Base-by-base conservation (phyloP, 331 rosid species). In the Rosa hybrid region DNA sequence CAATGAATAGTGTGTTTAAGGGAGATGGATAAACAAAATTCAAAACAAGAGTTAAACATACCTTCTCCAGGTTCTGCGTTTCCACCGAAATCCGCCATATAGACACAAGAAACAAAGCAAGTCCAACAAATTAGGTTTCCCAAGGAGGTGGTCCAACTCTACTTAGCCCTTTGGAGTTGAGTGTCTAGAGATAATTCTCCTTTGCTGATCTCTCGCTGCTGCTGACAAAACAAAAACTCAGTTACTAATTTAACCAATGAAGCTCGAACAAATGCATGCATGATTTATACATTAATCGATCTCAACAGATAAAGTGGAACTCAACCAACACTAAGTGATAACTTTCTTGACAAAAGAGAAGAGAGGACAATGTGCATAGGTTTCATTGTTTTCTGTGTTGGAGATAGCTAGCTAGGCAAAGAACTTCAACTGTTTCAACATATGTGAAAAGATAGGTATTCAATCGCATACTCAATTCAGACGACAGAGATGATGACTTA, bases 11-110 rank as follows among this genome's bases (percentile, higher is more conserved):
- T 17, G 17, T 34, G 57, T 17, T 20, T 0, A 34, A 81, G 45
- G 21, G 38, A 59, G 49, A 39, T 13, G 63, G 59, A 23, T 10
- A 71, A 68, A 71, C 30, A 74, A 74, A 74, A 25, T 48, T 17
- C 60, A 77, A 18, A 45, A 20, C 65, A 57, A 54, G 67, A 72
- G 25, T 13, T 6, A 45, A 77, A 11, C 62, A 57, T 77, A 89
- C 92, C 95, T 85, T 91, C 87, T 73, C 88, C 97, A 53, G 89
- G 56, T 72, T 86, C 88, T 30, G 79, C 86, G 81, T 84, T 89
- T 81, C 86, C 94, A 80, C 83, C 76, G 0, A 91, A 83, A 72
- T 91, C 89, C 4, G 78, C 82, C 65, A 53, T 80, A 27, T 78
- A 68, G 63, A 75, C 78, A 17, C 46, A 49, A 72, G 89, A 79